Base-by-base conservation (phyloP, 2,329 filamentous ascomycete species). In the Aspergillus amoenus region DNA sequence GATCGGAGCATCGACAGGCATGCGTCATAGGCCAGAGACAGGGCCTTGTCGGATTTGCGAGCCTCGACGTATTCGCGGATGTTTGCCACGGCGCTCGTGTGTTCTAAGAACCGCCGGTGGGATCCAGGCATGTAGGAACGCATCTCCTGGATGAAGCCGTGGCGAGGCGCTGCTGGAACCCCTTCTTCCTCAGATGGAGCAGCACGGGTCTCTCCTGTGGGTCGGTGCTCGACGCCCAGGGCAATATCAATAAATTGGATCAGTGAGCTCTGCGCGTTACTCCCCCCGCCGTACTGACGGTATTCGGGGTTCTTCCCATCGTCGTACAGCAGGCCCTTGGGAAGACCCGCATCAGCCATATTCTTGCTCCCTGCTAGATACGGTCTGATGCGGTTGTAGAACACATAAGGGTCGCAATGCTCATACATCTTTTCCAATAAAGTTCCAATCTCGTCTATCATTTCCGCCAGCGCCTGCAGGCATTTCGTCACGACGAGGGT, bases 141-240 rank as follows among this genome's bases (percentile, higher is more conserved):
- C 94, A 99, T 99, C 64, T 99, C 94, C 69, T 90, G 86, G 70
- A 99, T 93, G 77, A 99, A 99, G 68, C 94, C 95, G 77, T 96
- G 86, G 41, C 83, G 81, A 5, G 86, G 82, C 22, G 82, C 78
- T 37, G 80, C 77, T 1, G 76, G 70, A 53, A 77, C 76, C 12
- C 76, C 76, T 21, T 74, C 74, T 15, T 70, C 68, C 43, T 83
- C 82, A 5, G 66, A 54, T 1, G 50, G 12, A 77, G 74, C 46
- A 78, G 78, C 54, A 65, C 67, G 53, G 64, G 70, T 88, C 64
- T 90, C 85, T 40, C 93, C 93, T 0, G 94, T 97, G 0, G 93
- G 92, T 8, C 90, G 87, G 74, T 99, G 94, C 70, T 94, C 88
- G 52, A 99, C 84, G 43, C 92, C 92, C 2, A 99, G 84, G 2